Base-by-base conservation (phyloP, 768 basidiomycete genomes). In the Termitomyces sp. region DNA sequence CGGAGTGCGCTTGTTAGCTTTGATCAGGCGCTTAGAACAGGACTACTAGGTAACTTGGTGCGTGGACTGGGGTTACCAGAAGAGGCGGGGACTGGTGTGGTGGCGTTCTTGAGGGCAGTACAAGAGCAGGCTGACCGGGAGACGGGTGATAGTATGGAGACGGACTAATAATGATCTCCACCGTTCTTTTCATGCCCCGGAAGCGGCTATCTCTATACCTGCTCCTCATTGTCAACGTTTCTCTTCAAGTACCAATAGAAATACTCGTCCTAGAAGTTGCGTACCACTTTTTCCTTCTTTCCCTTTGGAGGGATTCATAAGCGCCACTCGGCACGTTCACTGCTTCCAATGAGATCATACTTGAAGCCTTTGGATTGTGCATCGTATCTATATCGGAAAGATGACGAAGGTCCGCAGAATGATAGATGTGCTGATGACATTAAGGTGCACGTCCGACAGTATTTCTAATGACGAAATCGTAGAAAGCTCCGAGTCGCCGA, bases 11-110 rank as follows among this genome's bases (percentile, higher is more conserved):
- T 94, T 20, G 75, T 82, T 3, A 89, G 82, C 67, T 81, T 97
- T 48, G 94, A 97, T 67, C 86, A 88, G 66, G 94, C 92, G 6
- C 75, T 97, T 55, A 76, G 87, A 51, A 94, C 90, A 0, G 94
- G 94, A 8, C 71, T 92, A 52, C 74, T 94, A 2, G 86, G 85
- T 6, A 83, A 80, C 1, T 76, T 95, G 20, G 91, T 96, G 57
- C 75, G 85, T 35, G 81, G 85, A 26, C 75, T 97, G 7, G 94
- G 93, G 2, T 73, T 97, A 38, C 90, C 92, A 0, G 91, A 89
- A 65, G 88, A 88, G 64, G 94, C 94, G 8, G 94, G 92, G 0
- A 79, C 78, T 5, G 84, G 92, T 4, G 78, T 94, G 6, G 82
- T 75, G 43, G 84, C 90, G 6, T 96, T 96, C 70, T 74, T 97